Percentiles rank a stretch among this genome's conserved stretches.
phyloP scores from a whole-genome alignment of 768 basidiomycete species.

The Hebeloma cylindrosporum region DNA sequence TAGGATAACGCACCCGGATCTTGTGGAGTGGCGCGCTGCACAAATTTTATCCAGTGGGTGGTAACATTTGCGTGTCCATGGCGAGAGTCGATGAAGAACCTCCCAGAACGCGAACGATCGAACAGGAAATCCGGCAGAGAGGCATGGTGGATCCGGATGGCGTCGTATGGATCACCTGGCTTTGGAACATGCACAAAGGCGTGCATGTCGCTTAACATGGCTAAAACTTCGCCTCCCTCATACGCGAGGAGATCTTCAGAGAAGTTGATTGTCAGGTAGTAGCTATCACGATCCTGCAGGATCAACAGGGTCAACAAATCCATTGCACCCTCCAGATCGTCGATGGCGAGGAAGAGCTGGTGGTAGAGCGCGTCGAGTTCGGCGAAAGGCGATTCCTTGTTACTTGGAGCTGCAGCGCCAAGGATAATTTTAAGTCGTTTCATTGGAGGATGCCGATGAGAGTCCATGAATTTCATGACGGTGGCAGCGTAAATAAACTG shows the following conservation, averaged over 20 bases:
- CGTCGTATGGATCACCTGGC: neutral
- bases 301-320: neutral
- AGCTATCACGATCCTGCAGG: neutral
- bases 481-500: constrained; percentile 21
- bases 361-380: constrained; percentile 18
- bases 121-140: constrained; percentile 4
- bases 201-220: constrained; percentile 1
- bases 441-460: constrained; percentile 7
- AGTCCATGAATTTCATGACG: constrained; percentile 13
- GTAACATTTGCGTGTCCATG: too few species aligned
- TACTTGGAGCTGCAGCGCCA: neutral
- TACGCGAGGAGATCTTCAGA: neutral
- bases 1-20: too few species aligned
- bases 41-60: too few species aligned
- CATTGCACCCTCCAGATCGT: neutral
- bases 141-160: neutral
- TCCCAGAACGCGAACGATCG: neutral
- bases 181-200: constrained; percentile 1
- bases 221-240: neutral
- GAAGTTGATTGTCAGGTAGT: neutral
- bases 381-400: constrained; percentile 9
- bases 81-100: neutral
- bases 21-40: too few species aligned
- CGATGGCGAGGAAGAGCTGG: constrained; percentile 5
- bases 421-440: constrained; percentile 15